Evolutionary conservation across 495 filamentous ascomycete species (phyloP), one percentile per base, ranked within the genome.

Genomic region (Hyaloscypha finlandica): DNA sequence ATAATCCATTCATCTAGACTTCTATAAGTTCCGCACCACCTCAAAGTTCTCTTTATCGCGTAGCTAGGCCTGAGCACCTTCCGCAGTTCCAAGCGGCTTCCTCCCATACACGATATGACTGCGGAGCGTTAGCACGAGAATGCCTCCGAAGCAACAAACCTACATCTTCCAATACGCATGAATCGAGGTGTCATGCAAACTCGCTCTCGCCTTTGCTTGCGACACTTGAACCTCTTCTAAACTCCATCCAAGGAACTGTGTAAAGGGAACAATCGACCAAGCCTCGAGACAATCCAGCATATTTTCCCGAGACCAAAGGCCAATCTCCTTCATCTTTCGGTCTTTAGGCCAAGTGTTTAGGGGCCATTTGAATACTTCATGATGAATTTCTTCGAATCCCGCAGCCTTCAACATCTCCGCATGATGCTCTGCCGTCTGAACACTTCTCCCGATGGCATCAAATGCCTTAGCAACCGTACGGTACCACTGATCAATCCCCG

Each of bases 331-430:
- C 58, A 83, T 63, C 8, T 77, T 72, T 30, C 65, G 65, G 31
- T 85, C 80, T 33, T 74, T 77, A 0, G 83, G 73, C 85, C 85
- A 87, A 8, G 81, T 63, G 20, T 71, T 72, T 42, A 68, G 61
- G 5, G 88, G 88, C 19, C 83, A 74, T 70, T 86, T 87, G 59
- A 74, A 77, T 6, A 80, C 39, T 32, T 74, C 71, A 64, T 85
- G 77, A n/a, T 83, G 68, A n/a, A 89, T 79, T 65, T 88, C 83
- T 20, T 81, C 76, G 68, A 89, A 91, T 2, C 88, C 86, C 0
- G 83, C 77, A 31, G 84, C 78, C 64, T 77, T 76, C 74, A 86
- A 80, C 75, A 33, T 16, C 51, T 51, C 35, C 29, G 20, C 32
- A n/a, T n/a, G 64, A 63, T 29, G 45, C 51, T 30, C 19, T 31